Conservation (phyloP, 2,329 filamentous ascomycete genomes). For the Botrytis fragariae region DNA sequence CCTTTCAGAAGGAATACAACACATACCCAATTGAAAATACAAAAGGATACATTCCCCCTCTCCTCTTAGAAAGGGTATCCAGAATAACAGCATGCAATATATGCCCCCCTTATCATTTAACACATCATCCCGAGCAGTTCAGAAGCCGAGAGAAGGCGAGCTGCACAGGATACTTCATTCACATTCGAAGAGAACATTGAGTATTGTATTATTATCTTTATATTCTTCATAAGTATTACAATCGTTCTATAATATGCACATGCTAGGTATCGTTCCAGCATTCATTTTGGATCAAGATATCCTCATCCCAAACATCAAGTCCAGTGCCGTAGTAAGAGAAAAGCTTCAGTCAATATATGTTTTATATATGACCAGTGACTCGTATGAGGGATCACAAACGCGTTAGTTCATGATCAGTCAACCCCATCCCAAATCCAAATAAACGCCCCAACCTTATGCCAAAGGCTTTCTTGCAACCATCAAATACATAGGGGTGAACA, state of each 20-base stretch:
- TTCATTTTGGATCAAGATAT: neutral
- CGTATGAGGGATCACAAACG: neutral
- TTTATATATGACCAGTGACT: neutral
- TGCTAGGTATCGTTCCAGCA: neutral
- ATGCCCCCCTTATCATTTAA: neutral
- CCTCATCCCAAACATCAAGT: constrained; percentile 4
- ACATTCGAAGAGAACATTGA: no score
- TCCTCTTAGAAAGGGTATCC: neutral
- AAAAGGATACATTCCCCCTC: neutral
- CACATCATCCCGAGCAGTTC: neutral
- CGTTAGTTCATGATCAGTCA: neutral
- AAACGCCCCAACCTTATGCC: constrained; percentile 14
- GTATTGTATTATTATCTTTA: neutral
- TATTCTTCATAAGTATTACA: constrained; percentile 19
- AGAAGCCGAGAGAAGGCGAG: neutral
- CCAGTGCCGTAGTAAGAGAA: constrained; percentile 2
- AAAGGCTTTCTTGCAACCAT: constrained; percentile 87
- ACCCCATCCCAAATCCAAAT: neutral
- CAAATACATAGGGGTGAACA: constrained; percentile 98
- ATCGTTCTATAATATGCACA: constrained; percentile 12
- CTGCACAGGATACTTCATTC: neutral
- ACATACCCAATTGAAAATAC: neutral
- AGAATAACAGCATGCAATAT: neutral
- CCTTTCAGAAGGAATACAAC: neutral
- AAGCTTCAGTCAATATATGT: neutral